Evolutionary conservation across 2,329 filamentous ascomycete genomes (phyloP), one percentile per base, ranked within the genome.

Genomic region (Aspergillus sp.): DNA sequence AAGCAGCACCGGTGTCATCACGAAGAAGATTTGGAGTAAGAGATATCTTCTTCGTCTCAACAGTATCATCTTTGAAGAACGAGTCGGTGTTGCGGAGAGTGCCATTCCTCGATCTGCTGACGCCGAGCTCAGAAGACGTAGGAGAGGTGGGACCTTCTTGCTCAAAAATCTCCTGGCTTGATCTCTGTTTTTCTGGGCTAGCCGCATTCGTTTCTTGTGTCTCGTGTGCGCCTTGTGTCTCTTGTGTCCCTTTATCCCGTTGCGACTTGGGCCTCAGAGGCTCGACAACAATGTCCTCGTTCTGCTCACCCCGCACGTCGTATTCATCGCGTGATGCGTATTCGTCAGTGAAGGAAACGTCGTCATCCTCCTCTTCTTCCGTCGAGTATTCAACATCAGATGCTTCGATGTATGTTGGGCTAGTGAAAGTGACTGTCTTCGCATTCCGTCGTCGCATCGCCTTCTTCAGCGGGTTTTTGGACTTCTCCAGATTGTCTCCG

Each of bases 11-110:
- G 11, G 81, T 81, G 66, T 97, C 93, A 68, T 98, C 94, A 47
- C 94, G 89, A 46, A 98, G 81, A 57, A 99, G 80, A 69, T 96
- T 96, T 1, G 95, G 95, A 3, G 95, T 99, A 49, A 99, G 85
- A 0, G 93, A 96, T 68, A 99, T 98, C 81, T 98, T 98, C 77
- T 96, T 93, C 3, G 95, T 97, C 77, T 98, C 95, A 43, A 92
- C 90, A 34, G 87, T 92, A 72, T 99, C 94, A 72, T 98, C 95
- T 77, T 93, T 96, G 83, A 97, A 97, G 82, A 98, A 97, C 1
- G 94, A 97, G 77, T 98, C 94, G 4, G 92, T 94, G 74, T 96
- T 96, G 66, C 94, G 87, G 49, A 97, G 85, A 23, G 91, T 94
- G 47, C 93, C 93, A 69, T 96, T 96, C 66, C 90, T 87, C 41